Evolutionary conservation across 331 rosid species (phyloP), one percentile per base, ranked within the genome.

Genomic region (Quercus lobata): DNA sequence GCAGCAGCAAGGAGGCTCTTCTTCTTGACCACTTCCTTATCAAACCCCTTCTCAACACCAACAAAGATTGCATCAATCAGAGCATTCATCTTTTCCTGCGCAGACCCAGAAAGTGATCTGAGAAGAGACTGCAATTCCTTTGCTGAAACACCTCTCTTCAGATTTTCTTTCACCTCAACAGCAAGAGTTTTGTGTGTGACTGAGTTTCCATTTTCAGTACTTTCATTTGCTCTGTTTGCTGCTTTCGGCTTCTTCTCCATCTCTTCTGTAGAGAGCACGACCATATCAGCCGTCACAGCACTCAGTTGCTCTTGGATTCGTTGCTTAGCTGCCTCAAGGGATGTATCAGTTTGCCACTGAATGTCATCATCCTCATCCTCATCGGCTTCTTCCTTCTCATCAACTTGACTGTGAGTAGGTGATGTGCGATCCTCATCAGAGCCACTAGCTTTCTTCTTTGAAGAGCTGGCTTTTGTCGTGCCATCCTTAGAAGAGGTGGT

Each of bases 261-360:
- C 78, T 89, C 91, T 24, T 58, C 54, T 12, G 91, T 87, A 21
- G 91, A 80, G 34, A 90, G 92, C 89, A 88, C 80, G 22, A 90
- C 91, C 92, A 88, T 88, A 61, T 88, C 95, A 68, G 92, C 95
- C 16, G 92, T 88, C 49, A 29, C 95, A 30, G 91, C 85, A 84
- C 84, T 90, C 29, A 90, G 60, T 62, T 90, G 95, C 76, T 90
- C 95, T 57, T 87, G 92, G 49, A 87, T 86, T 4, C 92, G 85
- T 69, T 60, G 87, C 15, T 82, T 84, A 85, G 95, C 92, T 53
- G 95, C 95, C 78, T 85, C 92, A 27, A 82, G 7, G 10, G 92
- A 90, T 29, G 94, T 87, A 77, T 90, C 95, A 5, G 95, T 87
- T 56, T 80, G 95, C 95, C 95, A 90, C 74, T 90, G 80, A 2